Base-by-base conservation (phyloP, 2,329 filamentous ascomycete species). In the Samsoniella hepiali region DNA sequence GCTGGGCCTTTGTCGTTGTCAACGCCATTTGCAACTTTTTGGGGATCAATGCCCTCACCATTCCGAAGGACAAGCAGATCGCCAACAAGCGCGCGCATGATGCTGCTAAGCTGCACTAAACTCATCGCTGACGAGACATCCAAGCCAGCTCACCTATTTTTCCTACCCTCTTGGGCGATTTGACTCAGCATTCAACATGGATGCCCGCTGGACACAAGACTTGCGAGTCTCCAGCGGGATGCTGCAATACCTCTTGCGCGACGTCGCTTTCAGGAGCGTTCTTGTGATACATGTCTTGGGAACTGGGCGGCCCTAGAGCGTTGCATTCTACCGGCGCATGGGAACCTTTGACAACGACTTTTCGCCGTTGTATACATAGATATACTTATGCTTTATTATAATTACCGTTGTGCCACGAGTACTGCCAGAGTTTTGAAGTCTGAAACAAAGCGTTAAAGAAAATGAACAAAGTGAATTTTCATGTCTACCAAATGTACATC, bases 21-120 rank as follows among this genome's bases (percentile, higher is more conserved):
- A 90, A 88, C 66, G 91, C 90, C 73, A 98, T 99, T 70, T 98
- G 95, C 78, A 84, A 88, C 62, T 98, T 91, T 77, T 80, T 99
- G 31, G 93, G 91, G 66, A 99, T 99, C 81, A 95, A 94, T 72
- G 97, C 94, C 72, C 79, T 99, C 68, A 98, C 93, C 1, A 97
- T 99, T 65, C 86, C 86, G 11, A 74, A 76, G 67, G 81, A 84
- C 67, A 88, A 88, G 78, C 84, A 84, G 73, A 69, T 78, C 55
- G 83, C 82, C 69, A 86, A 85, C 71, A 75, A 78, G 73, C 72
- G 74, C 67, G 80, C 78, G n/a, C 72, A 72, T 17, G 70, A 70
- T 58, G 74, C 74, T n/a, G 73, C 72, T 45, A 77, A 76, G 70
- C 69, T 71, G 58, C 74, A 74, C 54, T 75, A 70, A 67, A 65